Conservation (phyloP, 345 rosid genomes). For the Durio zibethinus region DNA sequence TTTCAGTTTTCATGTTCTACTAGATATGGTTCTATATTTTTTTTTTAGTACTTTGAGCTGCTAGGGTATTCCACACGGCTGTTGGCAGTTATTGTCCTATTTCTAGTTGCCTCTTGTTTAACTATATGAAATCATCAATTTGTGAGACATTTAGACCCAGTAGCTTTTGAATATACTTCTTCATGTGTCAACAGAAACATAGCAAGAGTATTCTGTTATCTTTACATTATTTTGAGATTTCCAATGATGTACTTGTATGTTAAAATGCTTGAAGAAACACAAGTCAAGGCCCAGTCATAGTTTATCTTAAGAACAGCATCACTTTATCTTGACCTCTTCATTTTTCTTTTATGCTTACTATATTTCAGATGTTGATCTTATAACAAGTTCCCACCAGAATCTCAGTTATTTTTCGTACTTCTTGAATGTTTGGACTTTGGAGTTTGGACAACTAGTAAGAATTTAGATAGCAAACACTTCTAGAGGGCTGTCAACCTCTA, state of each 20-base stretch:
- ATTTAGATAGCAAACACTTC: neutral
- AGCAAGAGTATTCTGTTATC: neutral
- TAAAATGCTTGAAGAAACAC: neutral
- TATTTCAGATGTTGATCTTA: neutral
- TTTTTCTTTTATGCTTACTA: neutral
- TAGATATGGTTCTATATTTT: neutral
- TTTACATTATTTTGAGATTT: neutral
- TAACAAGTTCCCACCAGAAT: neutral
- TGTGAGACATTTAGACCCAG: neutral
- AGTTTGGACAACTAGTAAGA: neutral
- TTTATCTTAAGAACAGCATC: neutral
- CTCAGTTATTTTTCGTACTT: neutral
- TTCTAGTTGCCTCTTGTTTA: neutral
- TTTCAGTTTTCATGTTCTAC: neutral
- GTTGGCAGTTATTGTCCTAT: too few relatives aligned
- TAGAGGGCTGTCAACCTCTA: neutral
- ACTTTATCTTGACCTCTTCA: neutral
- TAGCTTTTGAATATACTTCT: neutral
- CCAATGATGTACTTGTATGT: neutral
- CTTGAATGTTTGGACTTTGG: neutral
- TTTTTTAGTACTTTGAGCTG: too few relatives aligned
- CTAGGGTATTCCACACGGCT: too few relatives aligned
- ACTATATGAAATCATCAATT: neutral
- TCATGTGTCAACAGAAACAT: neutral
- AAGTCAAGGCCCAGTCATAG: neutral